These are phyloP conservation scores for Quercus variabilis DNA, from an alignment of 306 rosid species.

Conservation along the genomic window DNA sequence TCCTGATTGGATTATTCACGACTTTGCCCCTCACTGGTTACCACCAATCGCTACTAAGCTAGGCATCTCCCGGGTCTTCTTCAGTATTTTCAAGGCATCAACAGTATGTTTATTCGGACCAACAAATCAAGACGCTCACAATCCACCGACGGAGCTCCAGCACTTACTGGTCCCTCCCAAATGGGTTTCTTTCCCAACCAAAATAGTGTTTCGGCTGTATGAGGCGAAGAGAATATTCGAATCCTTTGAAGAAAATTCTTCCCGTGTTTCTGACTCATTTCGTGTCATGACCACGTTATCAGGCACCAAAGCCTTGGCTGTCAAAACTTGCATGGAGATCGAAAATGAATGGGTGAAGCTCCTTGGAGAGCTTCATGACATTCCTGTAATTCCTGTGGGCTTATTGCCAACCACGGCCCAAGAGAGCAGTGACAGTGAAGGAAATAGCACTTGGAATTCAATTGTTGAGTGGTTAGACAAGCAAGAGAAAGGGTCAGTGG, in stretches of 20 bases:
- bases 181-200: constrained; percentile 24
- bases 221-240: constrained; percentile 2
- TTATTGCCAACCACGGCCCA: constrained; percentile 12
- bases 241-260: background rate
- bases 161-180: constrained; percentile 8
- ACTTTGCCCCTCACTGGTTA: constrained; percentile 10
- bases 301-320: constrained; percentile 18
- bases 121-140: background rate
- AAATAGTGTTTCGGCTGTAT: constrained; percentile 1
- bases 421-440: background rate
- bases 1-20: constrained; percentile 16
- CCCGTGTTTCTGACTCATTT: background rate
- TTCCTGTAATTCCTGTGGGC: constrained; percentile 36
- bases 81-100: constrained; percentile 6
- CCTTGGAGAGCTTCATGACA: background rate
- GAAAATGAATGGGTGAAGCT: constrained; percentile 17
- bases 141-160: background rate
- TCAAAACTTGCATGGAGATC: constrained; percentile 31
- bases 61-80: background rate
- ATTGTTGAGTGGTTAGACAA: constrained; percentile 29
- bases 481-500: background rate
- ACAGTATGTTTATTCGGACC: background rate
- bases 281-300: background rate
- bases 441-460: constrained; percentile 13
- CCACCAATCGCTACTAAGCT: background rate